Conservation (phyloP, 2,329 filamentous ascomycete species). For the Hansfordia pulvinata region DNA sequence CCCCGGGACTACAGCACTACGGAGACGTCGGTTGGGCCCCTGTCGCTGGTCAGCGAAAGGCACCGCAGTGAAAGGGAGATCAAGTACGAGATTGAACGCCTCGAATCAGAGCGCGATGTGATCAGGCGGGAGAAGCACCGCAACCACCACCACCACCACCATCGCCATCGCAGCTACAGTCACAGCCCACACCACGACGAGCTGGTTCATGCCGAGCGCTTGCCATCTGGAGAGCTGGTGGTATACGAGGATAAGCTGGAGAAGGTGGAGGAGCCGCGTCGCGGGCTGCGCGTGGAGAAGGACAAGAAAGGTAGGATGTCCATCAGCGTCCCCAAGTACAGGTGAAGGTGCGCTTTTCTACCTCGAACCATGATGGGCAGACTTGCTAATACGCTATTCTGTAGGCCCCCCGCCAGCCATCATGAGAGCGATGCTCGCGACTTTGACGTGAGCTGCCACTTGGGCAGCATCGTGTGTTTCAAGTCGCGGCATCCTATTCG, state of each 20-base stretch:
- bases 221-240: conserved; percentile 48
- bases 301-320: conserved; percentile 94
- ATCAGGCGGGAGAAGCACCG: conserved; percentile 8
- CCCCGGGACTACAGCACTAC: conserved; percentile 20
- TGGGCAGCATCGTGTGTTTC: too few species aligned
- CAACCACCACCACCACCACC: conserved; percentile 17
- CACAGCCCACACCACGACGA: conserved; percentile 34
- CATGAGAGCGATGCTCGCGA: conserved; percentile 57
- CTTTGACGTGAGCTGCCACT: conserved; percentile 45
- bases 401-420: conserved; percentile 50
- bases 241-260: conserved; percentile 49
- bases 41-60: conserved; percentile 25
- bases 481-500: too few species aligned
- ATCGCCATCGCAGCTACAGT: conserved; percentile 21
- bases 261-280: conserved; percentile 36
- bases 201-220: conserved; percentile 40
- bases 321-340: conserved; percentile 65
- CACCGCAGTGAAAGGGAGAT: conserved; percentile 46
- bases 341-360: conserved; percentile 28
- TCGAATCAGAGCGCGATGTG: conserved; percentile 47
- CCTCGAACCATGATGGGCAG: conserved; percentile 6
- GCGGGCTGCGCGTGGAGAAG: conserved; percentile 61
- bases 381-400: conserved; percentile 10
- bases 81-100: conserved; percentile 54
- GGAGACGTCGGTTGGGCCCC: conserved; percentile 22